Base-by-base conservation (phyloP, 768 basidiomycete genomes). In the Hericium rajendrae region DNA sequence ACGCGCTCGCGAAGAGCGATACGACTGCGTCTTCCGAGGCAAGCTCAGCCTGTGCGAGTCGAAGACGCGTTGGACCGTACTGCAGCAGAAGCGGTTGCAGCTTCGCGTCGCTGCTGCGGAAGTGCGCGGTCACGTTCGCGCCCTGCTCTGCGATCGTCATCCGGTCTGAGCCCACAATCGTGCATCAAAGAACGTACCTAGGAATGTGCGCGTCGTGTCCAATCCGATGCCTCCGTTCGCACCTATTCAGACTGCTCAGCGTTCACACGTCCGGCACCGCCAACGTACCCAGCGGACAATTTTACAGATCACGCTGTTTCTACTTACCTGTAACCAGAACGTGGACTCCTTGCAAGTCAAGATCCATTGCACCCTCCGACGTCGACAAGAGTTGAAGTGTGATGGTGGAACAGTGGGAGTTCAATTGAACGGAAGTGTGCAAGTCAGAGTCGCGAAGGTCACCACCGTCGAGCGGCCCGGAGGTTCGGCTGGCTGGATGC, bases 151-250 rank as follows among this genome's bases (percentile, higher is more conserved):
- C 22, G 20, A 28, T 15, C 9, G 58, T 26, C 26, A 49, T 61
- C 26, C 32, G 46, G 39, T 49, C 32, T 32, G 15, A 46, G 32
- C 28, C 20, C n/a, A 24, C n/a, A 22, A 32, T 8, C 18, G 16
- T 20, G 11, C 4, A 57, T 28, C 32, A 24, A 37, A 10, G 32
- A 32, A 39, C 38, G 49, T 50, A 82, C 85, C 73, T 37, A 83
- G 74, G 65, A 82, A 89, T 0, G 78, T 65, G 12, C 73, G 73
- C 15, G 75, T 74, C 3, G 82, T 85, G 62, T 79, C 82, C 0
- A 86, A 72, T 9, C 88, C 88, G 38, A 91, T 89, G 0, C 85
- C 87, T 3, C 87, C 86, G 62, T 82, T 86, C 2, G 86, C 86
- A 51, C 88, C 88, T 83, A 66, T 62, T 38, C 8, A 26, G 15